A percentile compares a stretch with the other conserved stretches of the same genome.
Conservation (phyloP, 805 yeast species). For the Komagataella populi region DNA sequence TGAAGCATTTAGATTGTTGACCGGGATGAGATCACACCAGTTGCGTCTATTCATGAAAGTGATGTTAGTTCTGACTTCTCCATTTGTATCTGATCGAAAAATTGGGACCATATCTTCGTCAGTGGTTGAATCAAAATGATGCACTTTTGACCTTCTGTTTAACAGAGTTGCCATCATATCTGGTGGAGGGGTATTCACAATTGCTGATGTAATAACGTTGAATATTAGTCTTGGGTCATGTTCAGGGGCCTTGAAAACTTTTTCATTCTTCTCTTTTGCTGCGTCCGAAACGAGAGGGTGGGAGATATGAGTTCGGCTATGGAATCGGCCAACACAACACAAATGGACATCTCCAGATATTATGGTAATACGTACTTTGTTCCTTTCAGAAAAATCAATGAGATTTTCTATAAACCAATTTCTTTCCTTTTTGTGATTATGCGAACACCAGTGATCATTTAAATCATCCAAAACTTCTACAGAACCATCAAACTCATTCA, state of each 20-base stretch:
- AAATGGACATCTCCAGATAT: constrained; percentile 91
- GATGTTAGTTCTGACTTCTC: constrained; percentile 26
- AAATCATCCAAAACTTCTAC: constrained; percentile 87
- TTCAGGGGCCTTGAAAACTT: constrained; percentile 36
- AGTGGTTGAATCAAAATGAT: constrained; percentile 48
- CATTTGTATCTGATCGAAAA: constrained; percentile 48
- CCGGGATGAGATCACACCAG: constrained; percentile 56
- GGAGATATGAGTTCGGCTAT: constrained; percentile 34
- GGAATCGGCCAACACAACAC: constrained; percentile 70
- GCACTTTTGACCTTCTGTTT: constrained; percentile 52
- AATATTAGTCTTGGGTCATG: constrained; percentile 65
- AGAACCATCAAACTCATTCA: constrained; percentile 86
- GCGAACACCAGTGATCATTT: constrained; percentile 95
- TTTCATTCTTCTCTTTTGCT: constrained; percentile 22
- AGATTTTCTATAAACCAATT: constrained; percentile 51
- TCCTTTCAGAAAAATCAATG: constrained; percentile 48
- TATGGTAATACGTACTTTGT: constrained; percentile 67
- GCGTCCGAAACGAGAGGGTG: constrained; percentile 20
- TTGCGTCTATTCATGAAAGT: constrained; percentile 53
- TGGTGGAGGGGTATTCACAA: constrained; percentile 89
- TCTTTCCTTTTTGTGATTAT: constrained; percentile 75
- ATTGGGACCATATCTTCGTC: constrained; percentile 76
- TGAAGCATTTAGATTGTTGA: constrained; percentile 16
- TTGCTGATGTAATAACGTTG: constrained; percentile 83
- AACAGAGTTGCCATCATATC: constrained; percentile 67